A percentile compares a stretch with the other conserved stretches of the same genome.
phyloP scores from a whole-genome alignment of 176 grass and related monocot species.

The Oryza coarctata region DNA sequence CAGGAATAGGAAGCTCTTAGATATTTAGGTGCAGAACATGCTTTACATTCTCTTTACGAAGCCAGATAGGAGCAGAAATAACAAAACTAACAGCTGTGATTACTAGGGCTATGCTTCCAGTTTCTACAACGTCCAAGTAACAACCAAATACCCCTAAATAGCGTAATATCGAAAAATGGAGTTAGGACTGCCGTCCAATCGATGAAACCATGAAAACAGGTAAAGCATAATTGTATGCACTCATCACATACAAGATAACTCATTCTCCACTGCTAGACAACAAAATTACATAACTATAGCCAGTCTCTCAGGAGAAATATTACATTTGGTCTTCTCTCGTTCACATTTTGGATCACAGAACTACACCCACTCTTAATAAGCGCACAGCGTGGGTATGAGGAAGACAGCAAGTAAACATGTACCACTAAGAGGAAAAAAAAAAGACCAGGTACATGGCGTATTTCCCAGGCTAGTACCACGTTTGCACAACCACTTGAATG shows the following conservation, averaged over 20 bases:
- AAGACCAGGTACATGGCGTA: background rate
- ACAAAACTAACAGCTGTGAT: no score
- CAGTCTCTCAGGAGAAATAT: background rate
- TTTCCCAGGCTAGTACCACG: background rate
- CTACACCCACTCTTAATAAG: background rate
- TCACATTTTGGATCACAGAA: background rate
- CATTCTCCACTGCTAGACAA: background rate
- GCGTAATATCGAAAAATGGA: background rate
- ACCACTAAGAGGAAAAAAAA: background rate
- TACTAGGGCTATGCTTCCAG: no score
- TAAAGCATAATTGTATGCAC: background rate
- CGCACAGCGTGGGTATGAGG: background rate
- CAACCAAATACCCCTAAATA: background rate
- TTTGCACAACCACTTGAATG: background rate
- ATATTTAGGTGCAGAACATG: no score
- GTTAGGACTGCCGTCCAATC: background rate
- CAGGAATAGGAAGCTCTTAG: background rate
- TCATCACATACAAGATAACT: background rate
- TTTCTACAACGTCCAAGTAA: no score
- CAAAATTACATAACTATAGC: background rate
- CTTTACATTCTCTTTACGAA: no score
- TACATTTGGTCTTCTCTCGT: background rate
- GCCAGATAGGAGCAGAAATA: no score
- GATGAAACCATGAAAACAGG: background rate
- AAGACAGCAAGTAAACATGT: background rate